Evolutionary conservation across 2,329 filamentous ascomycete genomes (phyloP).

Genomic region (Colletotrichum cordylinicola): DNA sequence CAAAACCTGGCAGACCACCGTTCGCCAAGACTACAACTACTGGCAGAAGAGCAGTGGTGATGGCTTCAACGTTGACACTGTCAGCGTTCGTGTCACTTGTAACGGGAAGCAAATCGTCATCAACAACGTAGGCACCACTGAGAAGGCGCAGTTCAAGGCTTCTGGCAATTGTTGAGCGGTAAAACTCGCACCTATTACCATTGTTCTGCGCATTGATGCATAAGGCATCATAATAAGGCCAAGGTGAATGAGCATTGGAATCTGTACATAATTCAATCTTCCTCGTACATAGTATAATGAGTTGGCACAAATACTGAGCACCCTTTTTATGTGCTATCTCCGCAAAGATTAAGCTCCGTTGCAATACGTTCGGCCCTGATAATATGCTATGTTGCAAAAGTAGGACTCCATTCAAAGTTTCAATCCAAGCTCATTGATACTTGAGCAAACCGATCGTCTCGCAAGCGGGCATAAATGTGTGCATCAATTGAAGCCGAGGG

Average conservation of each 20-base stretch:
- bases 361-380: neutral
- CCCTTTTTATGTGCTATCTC: neutral
- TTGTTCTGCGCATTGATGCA: neutral
- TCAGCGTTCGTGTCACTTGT: constrained; percentile 24
- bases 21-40: constrained; percentile 50
- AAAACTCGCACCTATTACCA: neutral
- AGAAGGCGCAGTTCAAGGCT: constrained; percentile 9
- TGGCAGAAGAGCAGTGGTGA: constrained; percentile 25
- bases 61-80: constrained; percentile 24
- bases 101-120: constrained; percentile 26
- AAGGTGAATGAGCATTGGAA: neutral
- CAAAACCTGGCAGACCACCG: constrained; percentile 60
- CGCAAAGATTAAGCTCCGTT: neutral
- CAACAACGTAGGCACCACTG: constrained; percentile 19
- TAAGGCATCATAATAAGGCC: neutral
- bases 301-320: neutral
- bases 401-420: neutral
- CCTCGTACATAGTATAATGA: neutral
- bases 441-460: neutral
- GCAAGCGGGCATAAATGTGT: neutral
- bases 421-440: neutral
- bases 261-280: neutral
- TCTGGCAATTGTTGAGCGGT: constrained; percentile 1
- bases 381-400: neutral
- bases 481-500: neutral